Evolutionary conservation across 2,329 filamentous ascomycete genomes (phyloP), one percentile per base, ranked within the genome.

Genomic region (Calonectria henricotiae): DNA sequence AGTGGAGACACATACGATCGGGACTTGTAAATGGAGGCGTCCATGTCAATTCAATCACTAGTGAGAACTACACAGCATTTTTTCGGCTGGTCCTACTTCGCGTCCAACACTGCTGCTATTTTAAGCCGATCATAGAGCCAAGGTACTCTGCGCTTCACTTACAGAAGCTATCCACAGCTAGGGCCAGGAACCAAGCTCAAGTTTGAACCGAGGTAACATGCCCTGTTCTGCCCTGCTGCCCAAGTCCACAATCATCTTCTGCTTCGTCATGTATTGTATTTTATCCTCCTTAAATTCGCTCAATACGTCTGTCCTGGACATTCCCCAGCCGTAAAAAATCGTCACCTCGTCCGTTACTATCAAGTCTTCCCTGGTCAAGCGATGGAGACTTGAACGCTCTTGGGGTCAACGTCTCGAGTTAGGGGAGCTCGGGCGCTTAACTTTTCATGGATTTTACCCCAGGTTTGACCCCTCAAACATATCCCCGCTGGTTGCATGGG

Each of bases 381-480:
- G 5, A 15, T 15, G 17, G 37, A 27, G 8, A 12, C 32, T 58
- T 23, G 39, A 23, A 23, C 11, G 12, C 43, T 35, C 37, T n/a
- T 1, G 2, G 9, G 23, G 35, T 17, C 35, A 11, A 25, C 44
- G 41, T 23, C 37, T 13, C 13, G 12, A 62, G 62, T 27, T 37
- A 9, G 15, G 43, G 46, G n/a, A 32, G 27, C 32, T 23, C 62
- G 61, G 35, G 67, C 64, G 30, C 25, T n/a, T 17, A 66, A 20
- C 43, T 70, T 72, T 37, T 67, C 68, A 41, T 61, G 27, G 44
- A 20, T 17, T 54, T 35, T 77, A 77, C 75, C 75, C 75, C 75
- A 77, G 75, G 47, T 76, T 77, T 70, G 62, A 66, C 62, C 55
- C 30, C 20, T 49, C 39, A 61, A 63, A 32, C 44, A 39, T 47